A percentile compares a stretch with the other conserved stretches of the same genome.
These are phyloP conservation scores for Botrytis elliptica DNA, from an alignment of 2,329 filamentous ascomycete genomes.

Conservation along the genomic window DNA sequence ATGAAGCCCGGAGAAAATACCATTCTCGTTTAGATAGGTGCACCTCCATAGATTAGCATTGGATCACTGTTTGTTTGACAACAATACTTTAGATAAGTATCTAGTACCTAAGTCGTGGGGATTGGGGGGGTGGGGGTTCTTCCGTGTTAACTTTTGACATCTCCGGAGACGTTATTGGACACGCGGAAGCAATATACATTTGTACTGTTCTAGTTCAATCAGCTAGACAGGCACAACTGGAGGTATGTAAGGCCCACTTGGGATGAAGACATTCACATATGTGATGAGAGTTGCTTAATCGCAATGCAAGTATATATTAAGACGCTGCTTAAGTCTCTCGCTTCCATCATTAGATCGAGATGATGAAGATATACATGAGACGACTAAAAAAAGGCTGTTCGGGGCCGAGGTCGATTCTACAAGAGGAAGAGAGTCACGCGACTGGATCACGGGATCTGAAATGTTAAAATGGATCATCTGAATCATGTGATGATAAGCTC, in stretches of 20 bases:
- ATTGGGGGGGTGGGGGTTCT: background rate
- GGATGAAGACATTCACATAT: conserved; percentile 5
- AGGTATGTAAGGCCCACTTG: background rate
- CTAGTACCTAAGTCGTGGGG: background rate
- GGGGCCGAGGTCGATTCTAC: background rate
- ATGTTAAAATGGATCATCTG: fast-evolving
- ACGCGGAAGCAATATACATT: background rate
- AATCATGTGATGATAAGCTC: conserved; percentile 11
- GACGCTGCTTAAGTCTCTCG: background rate
- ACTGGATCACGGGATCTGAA: background rate
- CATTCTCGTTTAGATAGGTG: background rate
- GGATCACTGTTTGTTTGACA: background rate
- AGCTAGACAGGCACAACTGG: background rate
- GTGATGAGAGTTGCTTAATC: conserved; percentile 14
- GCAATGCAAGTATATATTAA: background rate
- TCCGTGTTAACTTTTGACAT: background rate
- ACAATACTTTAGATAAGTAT: background rate
- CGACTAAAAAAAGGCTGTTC: background rate
- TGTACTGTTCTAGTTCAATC: background rate
- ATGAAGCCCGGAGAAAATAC: conserved; percentile 2
- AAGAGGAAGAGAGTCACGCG: background rate
- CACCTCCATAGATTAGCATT: background rate
- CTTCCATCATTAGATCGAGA: background rate
- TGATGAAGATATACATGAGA: background rate
- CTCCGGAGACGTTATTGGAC: background rate